A percentile compares a stretch with the other conserved stretches of the same genome.
phyloP scores from a whole-genome alignment of 2,329 filamentous ascomycete species.

The Didymella lethalis region DNA sequence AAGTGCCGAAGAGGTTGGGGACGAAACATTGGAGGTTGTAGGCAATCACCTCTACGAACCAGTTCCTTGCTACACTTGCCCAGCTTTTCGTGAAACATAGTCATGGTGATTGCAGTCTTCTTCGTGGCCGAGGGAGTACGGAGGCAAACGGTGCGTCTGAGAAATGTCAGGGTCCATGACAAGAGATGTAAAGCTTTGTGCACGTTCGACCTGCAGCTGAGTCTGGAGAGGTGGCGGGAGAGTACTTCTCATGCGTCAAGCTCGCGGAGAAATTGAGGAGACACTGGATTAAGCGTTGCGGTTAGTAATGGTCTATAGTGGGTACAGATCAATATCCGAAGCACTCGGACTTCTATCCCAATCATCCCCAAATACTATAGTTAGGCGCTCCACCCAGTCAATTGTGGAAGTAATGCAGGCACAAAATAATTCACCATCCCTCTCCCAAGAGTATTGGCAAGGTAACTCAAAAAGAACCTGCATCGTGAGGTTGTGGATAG shows the following conservation, averaged over 20 bases:
- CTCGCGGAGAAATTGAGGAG: conserved; percentile 21
- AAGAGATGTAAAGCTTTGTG: conserved; percentile 21
- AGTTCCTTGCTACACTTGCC: conserved; percentile 1
- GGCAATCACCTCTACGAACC: conserved; percentile 4
- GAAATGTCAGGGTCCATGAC: conserved; percentile 16
- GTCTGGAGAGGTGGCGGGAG: conserved; percentile 22
- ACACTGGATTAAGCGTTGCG: conserved; percentile 18
- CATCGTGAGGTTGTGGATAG: conserved; percentile 2
- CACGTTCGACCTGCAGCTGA: conserved; percentile 9
- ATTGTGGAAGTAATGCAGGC: conserved; percentile 16
- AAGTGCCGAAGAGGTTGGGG: conserved; percentile 18
- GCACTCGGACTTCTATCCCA: conserved; percentile 15
- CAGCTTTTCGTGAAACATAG: conserved; percentile 12
- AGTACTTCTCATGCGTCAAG: conserved; percentile 13
- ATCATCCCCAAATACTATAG: conserved; percentile 3
- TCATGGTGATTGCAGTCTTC: conserved; percentile 10
- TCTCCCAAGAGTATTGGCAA: conserved; percentile 9
- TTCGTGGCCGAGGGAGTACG: conserved; percentile 8
- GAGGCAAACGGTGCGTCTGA: conserved; percentile 13
- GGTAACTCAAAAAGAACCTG: background rate
- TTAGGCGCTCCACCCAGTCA: conserved; percentile 23
- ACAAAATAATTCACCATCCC: conserved; percentile 18
- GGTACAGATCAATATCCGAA: conserved; percentile 26
- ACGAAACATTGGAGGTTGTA: conserved; percentile 20
- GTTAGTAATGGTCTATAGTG: conserved; percentile 21